phyloP scores from a whole-genome alignment of 768 basidiomycete species.

The Trametes punicea region DNA sequence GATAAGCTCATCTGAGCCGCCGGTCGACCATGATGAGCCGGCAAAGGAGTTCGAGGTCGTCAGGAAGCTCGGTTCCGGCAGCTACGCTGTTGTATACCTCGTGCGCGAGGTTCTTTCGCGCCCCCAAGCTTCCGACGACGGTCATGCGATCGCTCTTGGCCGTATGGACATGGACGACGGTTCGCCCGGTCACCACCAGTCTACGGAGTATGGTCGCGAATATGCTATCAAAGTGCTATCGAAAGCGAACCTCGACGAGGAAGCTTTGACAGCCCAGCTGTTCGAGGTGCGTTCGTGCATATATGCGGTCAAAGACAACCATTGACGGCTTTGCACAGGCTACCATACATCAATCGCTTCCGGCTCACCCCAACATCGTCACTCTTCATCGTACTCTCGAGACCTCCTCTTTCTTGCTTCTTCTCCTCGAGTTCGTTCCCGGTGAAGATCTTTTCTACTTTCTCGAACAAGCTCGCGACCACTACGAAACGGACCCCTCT shows the following conservation, averaged over 20 bases:
- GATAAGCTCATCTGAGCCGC: conserved; percentile 35
- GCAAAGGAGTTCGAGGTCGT: conserved; percentile 81
- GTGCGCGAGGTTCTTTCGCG: conserved; percentile 66
- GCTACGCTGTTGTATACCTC: conserved; percentile 92
- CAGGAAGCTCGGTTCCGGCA: conserved; percentile 80
- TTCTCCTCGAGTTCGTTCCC: conserved; percentile 93
- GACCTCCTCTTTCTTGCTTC: conserved; percentile 85
- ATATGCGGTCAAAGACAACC: conserved; percentile 3
- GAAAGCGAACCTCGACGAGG: conserved; percentile 88
- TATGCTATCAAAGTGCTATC: conserved; percentile 97
- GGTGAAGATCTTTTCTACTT: conserved; percentile 98
- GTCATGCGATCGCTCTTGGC: conserved; percentile 47
- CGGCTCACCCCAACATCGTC: conserved; percentile 89
- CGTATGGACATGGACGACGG: conserved; percentile 32
- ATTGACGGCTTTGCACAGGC: conserved; percentile 48
- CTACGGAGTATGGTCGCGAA: conserved; percentile 62
- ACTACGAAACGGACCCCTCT: conserved; percentile 55
- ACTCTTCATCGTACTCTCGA: conserved; percentile 92
- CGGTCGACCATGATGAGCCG: conserved; percentile 39
- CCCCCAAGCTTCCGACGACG: conserved; percentile 32
- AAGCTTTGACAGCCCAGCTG: conserved; percentile 84
- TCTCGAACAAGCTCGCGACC: conserved; percentile 92
- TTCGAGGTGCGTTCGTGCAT: conserved; percentile 61
- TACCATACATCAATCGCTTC: conserved; percentile 91
- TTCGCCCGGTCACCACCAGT: conserved; percentile 22